phyloP scores from a whole-genome alignment of 345 rosid genomes.

The Gossypium stocksii region DNA sequence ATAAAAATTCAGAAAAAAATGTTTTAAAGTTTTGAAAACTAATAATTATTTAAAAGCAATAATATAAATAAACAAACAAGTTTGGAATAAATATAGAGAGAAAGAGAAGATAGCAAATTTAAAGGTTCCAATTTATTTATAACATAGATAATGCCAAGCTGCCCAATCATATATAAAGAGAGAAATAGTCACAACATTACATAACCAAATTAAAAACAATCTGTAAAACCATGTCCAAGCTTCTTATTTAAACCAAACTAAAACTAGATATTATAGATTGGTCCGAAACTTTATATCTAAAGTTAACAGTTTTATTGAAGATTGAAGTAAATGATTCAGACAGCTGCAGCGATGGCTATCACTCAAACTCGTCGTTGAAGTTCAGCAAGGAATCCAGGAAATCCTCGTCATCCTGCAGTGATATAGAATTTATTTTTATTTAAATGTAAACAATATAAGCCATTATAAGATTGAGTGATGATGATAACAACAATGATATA shows the following conservation, averaged over 20 bases:
- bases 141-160: background rate
- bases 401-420: background rate
- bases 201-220: background rate
- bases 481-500: background rate
- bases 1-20: background rate
- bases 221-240: constrained; percentile 1
- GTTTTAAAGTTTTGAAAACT: too few species aligned
- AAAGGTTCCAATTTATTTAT: background rate
- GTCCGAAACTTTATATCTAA: background rate
- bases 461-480: too few species aligned
- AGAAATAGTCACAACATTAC: background rate
- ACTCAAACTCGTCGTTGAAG: background rate
- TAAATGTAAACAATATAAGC: too few species aligned
- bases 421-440: too few species aligned
- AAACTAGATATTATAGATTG: background rate
- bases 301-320: background rate
- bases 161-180: too few species aligned
- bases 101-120: too few species aligned
- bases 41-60: too few species aligned
- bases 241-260: background rate
- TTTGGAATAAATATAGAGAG: background rate
- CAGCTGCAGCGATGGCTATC: background rate
- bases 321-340: background rate
- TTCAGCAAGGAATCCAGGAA: background rate
- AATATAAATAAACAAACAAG: background rate